Evolutionary conservation across 2,329 filamentous ascomycete species (phyloP), one percentile per base, ranked within the genome.

Genomic region (Madurella mycetomatis): DNA sequence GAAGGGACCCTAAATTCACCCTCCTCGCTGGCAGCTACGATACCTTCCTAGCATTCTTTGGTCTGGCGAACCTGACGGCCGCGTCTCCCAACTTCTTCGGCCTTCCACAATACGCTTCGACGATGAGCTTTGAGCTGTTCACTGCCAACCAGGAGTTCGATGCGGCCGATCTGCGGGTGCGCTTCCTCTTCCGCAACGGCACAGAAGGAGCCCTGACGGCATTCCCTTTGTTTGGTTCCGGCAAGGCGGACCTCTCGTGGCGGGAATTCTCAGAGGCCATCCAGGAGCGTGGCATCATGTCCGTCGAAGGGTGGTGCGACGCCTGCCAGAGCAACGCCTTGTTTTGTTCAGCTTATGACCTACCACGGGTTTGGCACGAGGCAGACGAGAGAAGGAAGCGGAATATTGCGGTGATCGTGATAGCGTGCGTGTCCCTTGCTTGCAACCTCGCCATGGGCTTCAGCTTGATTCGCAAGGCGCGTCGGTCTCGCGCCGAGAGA

Each of bases 81-180:
- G 77, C 73, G 1, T 81, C 77, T 55, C 62, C 72, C 1, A 74
- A 88, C 68, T 95, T 96, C 74, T 84, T 74, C 55, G 88, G 88
- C 51, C 75, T 96, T 12, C 84, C 86, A n/a, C 86, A 91, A 72
- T 96, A 96, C 65, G 90, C 90, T 5, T 87, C 85, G 2, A 84
- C 84, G 60, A 90, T 95, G 81, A 78, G 78, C 5, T 92, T 95
- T 68, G 92, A 96, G 75, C 73, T 86, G 18, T 75, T 84, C 51
- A 82, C 81, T 51, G 76, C 76, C 60, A 70, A 79, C 79, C 72
- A 73, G 3, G 76, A 84, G 11, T 59, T 41, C 47, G 32, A 43
- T 53, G 31, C 9, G 9, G 56, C 74, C 31, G 76, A 83, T 50
- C 73, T 85, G 59, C 74, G 70, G 11, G 81, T 86, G 16, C 80